Evolutionary conservation across 768 basidiomycete species (phyloP), one percentile per base, ranked within the genome.

Genomic region (Kwoniella newhampshirensis): DNA sequence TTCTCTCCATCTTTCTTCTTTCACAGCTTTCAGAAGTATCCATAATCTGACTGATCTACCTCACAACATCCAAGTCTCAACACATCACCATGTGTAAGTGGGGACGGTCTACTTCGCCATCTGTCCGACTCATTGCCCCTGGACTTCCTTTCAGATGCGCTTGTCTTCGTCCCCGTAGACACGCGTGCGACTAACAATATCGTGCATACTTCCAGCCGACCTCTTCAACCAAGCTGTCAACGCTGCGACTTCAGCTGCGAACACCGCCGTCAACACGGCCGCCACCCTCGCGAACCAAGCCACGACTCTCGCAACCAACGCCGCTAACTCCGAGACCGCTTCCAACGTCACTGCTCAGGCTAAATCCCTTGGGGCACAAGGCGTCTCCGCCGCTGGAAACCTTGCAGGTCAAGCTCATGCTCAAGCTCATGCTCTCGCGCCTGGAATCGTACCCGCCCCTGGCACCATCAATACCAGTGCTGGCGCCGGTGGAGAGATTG

Each of bases 141-240:
- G n/a, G n/a, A n/a, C n/a, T n/a, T n/a, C n/a, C n/a, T n/a, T n/a
- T n/a, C n/a, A n/a, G n/a, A n/a, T n/a, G n/a, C n/a, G n/a, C n/a
- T n/a, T n/a, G n/a, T n/a, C n/a, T n/a, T n/a, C n/a, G n/a, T n/a
- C n/a, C n/a, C n/a, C n/a, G n/a, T n/a, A n/a, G n/a, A n/a, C n/a
- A n/a, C n/a, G n/a, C n/a, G n/a, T n/a, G n/a, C n/a, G n/a, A n/a
- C n/a, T n/a, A n/a, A n/a, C n/a, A n/a, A n/a, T n/a, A n/a, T n/a
- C n/a, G n/a, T n/a, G n/a, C n/a, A n/a, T n/a, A n/a, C n/a, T n/a
- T 51, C 27, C 58, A 71, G 64, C 69, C 56, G 64, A 60, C 53
- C 54, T 76, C 55, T 57, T 75, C 44, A 68, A 74, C 54, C 73
- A 76, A 70, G 71, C 71, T 51, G 70, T 69, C 50, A 27, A 56